Conservation (phyloP, 345 rosid genomes). For the Syzygium grande region DNA sequence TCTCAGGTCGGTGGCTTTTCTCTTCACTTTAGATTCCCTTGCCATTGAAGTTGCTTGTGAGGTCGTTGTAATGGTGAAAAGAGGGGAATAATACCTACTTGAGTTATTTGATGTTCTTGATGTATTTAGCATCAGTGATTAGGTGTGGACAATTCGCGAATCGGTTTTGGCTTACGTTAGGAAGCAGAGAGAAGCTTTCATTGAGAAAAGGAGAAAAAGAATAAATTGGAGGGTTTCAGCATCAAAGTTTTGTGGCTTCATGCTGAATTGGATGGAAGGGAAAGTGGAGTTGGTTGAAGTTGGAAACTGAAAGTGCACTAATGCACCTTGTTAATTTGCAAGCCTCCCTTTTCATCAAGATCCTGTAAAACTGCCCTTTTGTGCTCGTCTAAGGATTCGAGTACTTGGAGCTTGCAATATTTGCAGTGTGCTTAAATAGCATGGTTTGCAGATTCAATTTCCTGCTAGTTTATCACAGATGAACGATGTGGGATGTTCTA, state of each 20-base stretch:
- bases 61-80: neutral
- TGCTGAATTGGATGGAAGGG: neutral
- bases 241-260: neutral
- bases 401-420: neutral
- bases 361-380: neutral
- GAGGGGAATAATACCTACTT: neutral
- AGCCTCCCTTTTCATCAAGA: neutral
- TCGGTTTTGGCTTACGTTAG: neutral
- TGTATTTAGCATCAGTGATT: neutral
- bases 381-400: neutral
- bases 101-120: neutral
- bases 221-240: neutral
- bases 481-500: neutral
- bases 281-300: neutral
- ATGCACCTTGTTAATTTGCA: neutral
- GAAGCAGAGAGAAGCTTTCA: neutral
- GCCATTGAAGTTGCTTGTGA: neutral
- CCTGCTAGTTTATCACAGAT: neutral
- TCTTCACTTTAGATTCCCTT: neutral
- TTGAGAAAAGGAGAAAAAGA: neutral
- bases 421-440: neutral
- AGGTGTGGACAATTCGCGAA: neutral
- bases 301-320: neutral
- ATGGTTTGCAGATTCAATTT: neutral
- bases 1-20: neutral